Base-by-base conservation (phyloP, 2,329 filamentous ascomycete species). In the Fusarium sulawesiense region DNA sequence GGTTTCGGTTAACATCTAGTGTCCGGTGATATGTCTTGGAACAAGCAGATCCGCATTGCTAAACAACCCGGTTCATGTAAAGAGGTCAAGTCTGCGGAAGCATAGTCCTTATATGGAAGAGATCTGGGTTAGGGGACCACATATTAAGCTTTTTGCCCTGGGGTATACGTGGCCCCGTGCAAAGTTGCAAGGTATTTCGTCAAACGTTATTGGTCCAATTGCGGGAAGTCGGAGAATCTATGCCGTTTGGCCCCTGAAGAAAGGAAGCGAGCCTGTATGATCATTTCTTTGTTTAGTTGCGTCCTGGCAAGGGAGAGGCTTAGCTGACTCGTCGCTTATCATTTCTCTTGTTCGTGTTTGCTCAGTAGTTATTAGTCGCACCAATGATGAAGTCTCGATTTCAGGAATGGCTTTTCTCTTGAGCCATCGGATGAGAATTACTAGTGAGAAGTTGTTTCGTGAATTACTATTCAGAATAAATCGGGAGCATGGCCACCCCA, bases 391-490 rank as follows among this genome's bases (percentile, higher is more conserved):
- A n/a, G 6, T n/a, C 18, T 37, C 34, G 34, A 37, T n/a, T 2
- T 12, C 6, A 2, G 1, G 0, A 12, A n/a, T 37, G 2, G 10
- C 10, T 3, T n/a, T 37, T n/a, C 10, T n/a, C 1, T 10, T 27
- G 9, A 27, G 8, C 9, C 25, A 37, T 37, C 34, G 34, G 6
- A n/a, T 12, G 18, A n/a, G 3, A 1, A 37, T n/a, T 3, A 4
- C 5, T n/a, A 6, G 34, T 11, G 3, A n/a, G 5, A 11, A 1
- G 10, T 7, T 6, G 6, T 0, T 37, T 12, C 6, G 5, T 37
- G 10, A 3, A 7, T 37, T 1, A 7, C 11, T 1, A 4, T 6
- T 11, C 11, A 10, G 4, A n/a, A 37, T 3, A 1, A 37, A 12
- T 37, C 10, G 10, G 1, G 1, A 2, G 34, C 6, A n/a, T 11